Evolutionary conservation across 352 stramenopile species (phyloP).

Genomic region (Phytophthora meadii): DNA sequence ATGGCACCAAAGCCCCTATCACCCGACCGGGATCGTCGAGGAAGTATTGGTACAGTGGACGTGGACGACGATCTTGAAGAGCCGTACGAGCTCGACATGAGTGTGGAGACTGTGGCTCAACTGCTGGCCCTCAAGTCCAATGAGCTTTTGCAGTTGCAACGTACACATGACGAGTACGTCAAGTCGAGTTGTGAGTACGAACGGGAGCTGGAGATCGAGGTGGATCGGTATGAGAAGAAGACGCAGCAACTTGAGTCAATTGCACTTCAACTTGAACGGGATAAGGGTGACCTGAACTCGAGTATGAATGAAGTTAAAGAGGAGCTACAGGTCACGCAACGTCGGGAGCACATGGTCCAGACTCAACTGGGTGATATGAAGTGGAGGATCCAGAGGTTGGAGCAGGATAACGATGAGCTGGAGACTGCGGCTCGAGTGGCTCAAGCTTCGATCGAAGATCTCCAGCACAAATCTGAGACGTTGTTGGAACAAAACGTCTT

Average conservation of each 20-base stretch:
- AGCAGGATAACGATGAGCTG: constrained; percentile 78
- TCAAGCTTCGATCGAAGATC: constrained; percentile 63
- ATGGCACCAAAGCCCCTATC: constrained; percentile 18
- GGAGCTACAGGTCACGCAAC: constrained; percentile 35
- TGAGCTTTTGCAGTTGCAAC: constrained; percentile 62
- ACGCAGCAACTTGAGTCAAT: constrained; percentile 30
- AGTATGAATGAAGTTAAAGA: constrained; percentile 18
- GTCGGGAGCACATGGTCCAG: constrained; percentile 43
- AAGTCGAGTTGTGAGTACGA: constrained; percentile 82
- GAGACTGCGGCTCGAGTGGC: constrained; percentile 68
- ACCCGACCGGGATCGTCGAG: constrained; percentile 10
- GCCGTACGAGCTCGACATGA: constrained; percentile 14
- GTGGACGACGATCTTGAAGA: constrained; percentile 30
- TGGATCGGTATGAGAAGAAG: constrained; percentile 65
- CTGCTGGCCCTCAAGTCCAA: constrained; percentile 36
- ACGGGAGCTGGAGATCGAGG: constrained; percentile 65
- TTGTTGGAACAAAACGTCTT: constrained; percentile 77
- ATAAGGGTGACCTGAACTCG: constrained; percentile 31
- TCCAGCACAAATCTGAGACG: constrained; percentile 64
- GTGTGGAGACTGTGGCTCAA: constrained; percentile 16
- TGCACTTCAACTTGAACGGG: constrained; percentile 36
- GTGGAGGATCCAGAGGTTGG: constrained; percentile 68
- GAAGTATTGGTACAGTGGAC: constrained; percentile 21
- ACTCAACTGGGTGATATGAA: constrained; percentile 61
- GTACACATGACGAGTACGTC: constrained; percentile 77